Evolutionary conservation across 495 filamentous ascomycete genomes (phyloP).

Genomic region (Parmelia sp.): DNA sequence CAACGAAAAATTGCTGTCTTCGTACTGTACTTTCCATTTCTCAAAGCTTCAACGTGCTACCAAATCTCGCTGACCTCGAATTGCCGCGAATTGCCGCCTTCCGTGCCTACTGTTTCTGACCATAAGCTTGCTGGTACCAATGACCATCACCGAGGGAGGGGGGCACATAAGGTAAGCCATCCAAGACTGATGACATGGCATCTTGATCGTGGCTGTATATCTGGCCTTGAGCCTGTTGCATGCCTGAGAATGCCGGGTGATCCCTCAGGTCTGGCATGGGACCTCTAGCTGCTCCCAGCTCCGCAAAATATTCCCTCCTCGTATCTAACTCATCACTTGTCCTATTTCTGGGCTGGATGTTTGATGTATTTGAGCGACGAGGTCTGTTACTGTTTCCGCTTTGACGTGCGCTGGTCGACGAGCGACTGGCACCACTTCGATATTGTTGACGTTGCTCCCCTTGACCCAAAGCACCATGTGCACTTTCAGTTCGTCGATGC

Average conservation of each 20-base stretch:
- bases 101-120: slow-evolving; percentile 1
- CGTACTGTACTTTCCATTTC: not conserved
- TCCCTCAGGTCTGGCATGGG: slow-evolving; percentile 23
- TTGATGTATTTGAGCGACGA: slow-evolving; percentile 21
- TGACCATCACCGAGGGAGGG: slow-evolving; percentile 16
- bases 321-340: slow-evolving; percentile 15
- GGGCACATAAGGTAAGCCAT: slow-evolving; percentile 5
- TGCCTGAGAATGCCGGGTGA: slow-evolving; percentile 26
- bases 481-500: slow-evolving; percentile 20
- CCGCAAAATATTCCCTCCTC: slow-evolving; percentile 16
- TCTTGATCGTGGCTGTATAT: slow-evolving; percentile 12
- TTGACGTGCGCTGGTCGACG: slow-evolving; percentile 10
- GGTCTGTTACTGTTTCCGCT: slow-evolving; percentile 15
- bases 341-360: not conserved
- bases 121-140: slow-evolving; percentile 30
- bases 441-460: slow-evolving; percentile 15
- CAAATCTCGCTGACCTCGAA: not conserved
- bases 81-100: not conserved
- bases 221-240: slow-evolving; percentile 8
- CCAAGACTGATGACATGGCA: slow-evolving; percentile 3
- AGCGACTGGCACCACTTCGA: slow-evolving; percentile 14
- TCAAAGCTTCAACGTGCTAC: not conserved
- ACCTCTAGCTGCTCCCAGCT: slow-evolving; percentile 16
- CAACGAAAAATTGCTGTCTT: not conserved
- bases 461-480: slow-evolving; percentile 13